These are phyloP conservation scores for Salix udensis DNA, from an alignment of 345 rosid genomes.

Conservation along the genomic window DNA sequence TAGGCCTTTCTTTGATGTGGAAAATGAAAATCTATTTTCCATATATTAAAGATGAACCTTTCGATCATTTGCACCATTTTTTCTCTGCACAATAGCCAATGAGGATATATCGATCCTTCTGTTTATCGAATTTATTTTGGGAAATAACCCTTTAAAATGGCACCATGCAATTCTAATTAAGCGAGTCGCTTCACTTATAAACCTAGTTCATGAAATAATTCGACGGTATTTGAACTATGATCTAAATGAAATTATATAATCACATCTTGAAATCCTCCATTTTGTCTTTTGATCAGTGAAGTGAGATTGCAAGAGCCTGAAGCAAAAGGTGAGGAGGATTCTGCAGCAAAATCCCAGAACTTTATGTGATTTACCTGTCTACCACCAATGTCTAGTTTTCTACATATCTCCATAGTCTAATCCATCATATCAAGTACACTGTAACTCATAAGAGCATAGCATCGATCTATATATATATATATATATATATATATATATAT, in stretches of 20 bases:
- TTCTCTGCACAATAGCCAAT: not conserved
- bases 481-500: not conserved
- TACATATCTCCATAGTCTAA: slow-evolving; percentile 9
- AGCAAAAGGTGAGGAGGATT: not conserved
- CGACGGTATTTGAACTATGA: not conserved
- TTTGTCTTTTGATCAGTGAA: not conserved
- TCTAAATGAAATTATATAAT: not conserved
- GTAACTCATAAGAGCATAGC: not conserved
- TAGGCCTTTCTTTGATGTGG: not conserved
- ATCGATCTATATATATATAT: not conserved
- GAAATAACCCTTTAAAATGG: not conserved
- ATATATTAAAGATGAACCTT: not conserved
- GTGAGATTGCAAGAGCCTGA: not conserved
- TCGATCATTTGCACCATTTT: not conserved
- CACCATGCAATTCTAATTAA: not conserved
- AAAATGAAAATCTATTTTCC: not conserved
- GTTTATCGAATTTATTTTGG: not conserved
- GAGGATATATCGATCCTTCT: not conserved
- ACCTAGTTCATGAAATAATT: not conserved
- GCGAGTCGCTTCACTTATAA: not conserved
- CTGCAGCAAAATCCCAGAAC: not conserved
- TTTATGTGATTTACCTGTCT: not conserved
- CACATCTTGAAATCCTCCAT: not conserved
- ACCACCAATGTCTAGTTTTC: not conserved
- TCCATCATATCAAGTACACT: slow-evolving; percentile 14